Conservation (phyloP, 805 yeast genomes). For the Myxozyma nipponensis region DNA sequence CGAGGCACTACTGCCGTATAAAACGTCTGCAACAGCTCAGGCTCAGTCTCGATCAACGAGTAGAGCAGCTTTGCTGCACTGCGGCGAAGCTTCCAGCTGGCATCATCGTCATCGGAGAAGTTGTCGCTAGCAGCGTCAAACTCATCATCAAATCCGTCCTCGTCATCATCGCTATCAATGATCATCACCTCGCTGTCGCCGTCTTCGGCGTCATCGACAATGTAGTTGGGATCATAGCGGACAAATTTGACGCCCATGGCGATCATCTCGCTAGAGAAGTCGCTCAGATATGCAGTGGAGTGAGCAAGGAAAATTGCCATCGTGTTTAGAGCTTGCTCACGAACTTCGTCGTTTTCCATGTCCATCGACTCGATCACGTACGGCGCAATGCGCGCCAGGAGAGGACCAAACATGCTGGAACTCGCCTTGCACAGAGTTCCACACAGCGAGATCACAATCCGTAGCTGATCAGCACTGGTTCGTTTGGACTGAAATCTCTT, state of each 20-base stretch:
- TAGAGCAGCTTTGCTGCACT: slow-evolving; percentile 47
- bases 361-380: slow-evolving; percentile 33
- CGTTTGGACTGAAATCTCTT: background rate
- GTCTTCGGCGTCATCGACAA: slow-evolving; percentile 22
- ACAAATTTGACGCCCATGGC: slow-evolving; percentile 37
- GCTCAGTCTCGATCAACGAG: slow-evolving; percentile 40
- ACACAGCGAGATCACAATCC: slow-evolving; percentile 19
- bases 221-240: slow-evolving; percentile 47
- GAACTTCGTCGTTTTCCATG: slow-evolving; percentile 39
- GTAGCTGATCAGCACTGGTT: slow-evolving; percentile 16
- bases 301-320: slow-evolving; percentile 43
- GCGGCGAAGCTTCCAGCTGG: slow-evolving; percentile 61
- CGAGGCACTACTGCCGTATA: slow-evolving; percentile 38
- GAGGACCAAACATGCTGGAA: slow-evolving; percentile 27
- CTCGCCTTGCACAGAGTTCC: slow-evolving; percentile 33
- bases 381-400: slow-evolving; percentile 17
- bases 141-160: slow-evolving; percentile 46
- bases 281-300: slow-evolving; percentile 37
- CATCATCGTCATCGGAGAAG: slow-evolving; percentile 47
- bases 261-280: slow-evolving; percentile 34
- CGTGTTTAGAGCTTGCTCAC: slow-evolving; percentile 49
- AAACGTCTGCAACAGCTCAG: slow-evolving; percentile 37
- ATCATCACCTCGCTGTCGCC: slow-evolving; percentile 25
- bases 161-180: slow-evolving; percentile 39
- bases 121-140: slow-evolving; percentile 37